Percentiles rank a stretch among this genome's conserved stretches.
Conservation (phyloP, 1,139 yeast species). For the Blastobotrys serpentis region DNA sequence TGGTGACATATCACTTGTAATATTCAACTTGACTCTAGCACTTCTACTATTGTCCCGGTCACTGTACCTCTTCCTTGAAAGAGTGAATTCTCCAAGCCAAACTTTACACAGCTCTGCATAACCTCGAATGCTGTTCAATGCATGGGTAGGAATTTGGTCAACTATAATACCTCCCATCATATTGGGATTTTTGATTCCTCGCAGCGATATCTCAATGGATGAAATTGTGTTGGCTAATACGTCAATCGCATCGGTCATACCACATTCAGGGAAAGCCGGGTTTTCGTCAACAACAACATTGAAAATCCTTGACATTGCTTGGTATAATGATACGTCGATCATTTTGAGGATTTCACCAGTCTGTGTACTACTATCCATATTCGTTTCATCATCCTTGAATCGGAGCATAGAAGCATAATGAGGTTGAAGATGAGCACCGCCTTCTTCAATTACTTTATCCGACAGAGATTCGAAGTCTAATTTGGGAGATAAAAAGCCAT, state of each 20-base stretch:
- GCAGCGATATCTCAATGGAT: constrained; percentile 61
- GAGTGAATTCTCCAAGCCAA: constrained; percentile 11
- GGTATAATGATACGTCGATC: constrained; percentile 8
- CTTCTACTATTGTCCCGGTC: not conserved
- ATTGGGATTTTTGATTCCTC: constrained; percentile 50
- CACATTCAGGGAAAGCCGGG: constrained; percentile 9
- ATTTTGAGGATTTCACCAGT: not conserved
- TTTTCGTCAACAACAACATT: constrained; percentile 9
- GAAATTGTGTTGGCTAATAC: constrained; percentile 55
- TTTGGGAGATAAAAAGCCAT: constrained; percentile 4
- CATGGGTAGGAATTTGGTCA: constrained; percentile 59
- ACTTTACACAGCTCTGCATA: constrained; percentile 37
- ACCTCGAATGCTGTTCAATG: constrained; percentile 50
- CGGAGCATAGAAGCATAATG: constrained; percentile 1
- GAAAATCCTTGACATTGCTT: constrained; percentile 13
- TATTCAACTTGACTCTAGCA: not conserved
- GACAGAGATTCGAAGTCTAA: constrained; percentile 2
- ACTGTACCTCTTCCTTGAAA: not conserved
- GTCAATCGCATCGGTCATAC: constrained; percentile 12
- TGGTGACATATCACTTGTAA: constrained; percentile 11
- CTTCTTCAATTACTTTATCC: constrained; percentile 9
- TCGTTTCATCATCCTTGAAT: not conserved
- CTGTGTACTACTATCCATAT: no score
- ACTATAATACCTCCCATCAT: constrained; percentile 46
- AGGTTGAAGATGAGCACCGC: constrained; percentile 13